Evolutionary conservation across 139 green algal species (phyloP), one percentile per base, ranked within the genome.

Genomic region (Raphidocelis subcapitata): DNA sequence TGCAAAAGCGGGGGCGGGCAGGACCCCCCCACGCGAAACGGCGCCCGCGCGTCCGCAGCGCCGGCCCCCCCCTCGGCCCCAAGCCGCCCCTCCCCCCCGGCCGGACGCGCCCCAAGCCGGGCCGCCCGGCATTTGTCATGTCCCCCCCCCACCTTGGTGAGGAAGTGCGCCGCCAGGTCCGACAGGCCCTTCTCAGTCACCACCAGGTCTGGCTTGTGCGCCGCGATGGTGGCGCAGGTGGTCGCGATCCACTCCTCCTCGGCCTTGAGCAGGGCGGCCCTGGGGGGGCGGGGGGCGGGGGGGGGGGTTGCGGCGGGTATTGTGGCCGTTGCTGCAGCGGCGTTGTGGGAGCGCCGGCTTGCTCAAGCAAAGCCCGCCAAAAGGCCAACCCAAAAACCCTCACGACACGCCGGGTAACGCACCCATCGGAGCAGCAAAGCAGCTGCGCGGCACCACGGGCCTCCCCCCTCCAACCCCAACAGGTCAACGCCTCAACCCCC

Each of bases 161-260:
- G 84, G 84, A 92, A 97, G 82, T 99, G 94, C 32, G 91, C 90
- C 2, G 94, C 93, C 68, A 99, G 88, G 81, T 99, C 96, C 26
- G 71, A 90, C 33, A 99, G 82, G 20, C 96, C 96, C 87, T 99
- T 99, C 33, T 97, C 93, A 2, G 95, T 99, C 70, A 99, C 84
- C 1, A 99, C 96, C 24, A 99, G 60, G 80, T 99, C 96, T 0
- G 96, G 96, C 84, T 99, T 99, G 85, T 97, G 93, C 29, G 86
- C 75, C 5, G 83, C 73, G 68, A 99, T 98, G 61, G 89, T 69
- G 26, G 79, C 75, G 82, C 94, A 98, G 75, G 90, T 81, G 15
- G 67, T 55, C 72, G 85, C 51, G 18, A 98, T 91, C 75, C 87
- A 93, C 54, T 98, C 95, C 90, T 99, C 95, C 84, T 99, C 95